Evolutionary conservation across 176 grass and related monocot species (phyloP), one percentile per base, ranked within the genome.

Genomic region (Phoenix roebelenii): DNA sequence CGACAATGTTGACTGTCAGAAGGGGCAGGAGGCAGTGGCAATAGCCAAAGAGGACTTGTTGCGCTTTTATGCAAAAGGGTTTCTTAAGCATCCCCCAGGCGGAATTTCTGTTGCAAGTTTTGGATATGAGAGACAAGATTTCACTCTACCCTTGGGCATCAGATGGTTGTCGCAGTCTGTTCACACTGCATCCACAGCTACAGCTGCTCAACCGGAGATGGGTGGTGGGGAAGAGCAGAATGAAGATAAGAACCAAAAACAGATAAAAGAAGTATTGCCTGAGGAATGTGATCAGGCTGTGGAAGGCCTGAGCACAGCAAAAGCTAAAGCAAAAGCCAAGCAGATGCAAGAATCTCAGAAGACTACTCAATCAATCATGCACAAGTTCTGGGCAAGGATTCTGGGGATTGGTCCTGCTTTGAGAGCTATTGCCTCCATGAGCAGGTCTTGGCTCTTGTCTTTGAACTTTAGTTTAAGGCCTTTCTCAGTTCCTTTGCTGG

Each of bases 221-320:
- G 22, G 22, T 61, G 28, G 61, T 23, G 52, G 26, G 19, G 66
- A 63, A 25, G 79, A 78, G 23, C 64, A 68, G 52, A 72, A 29
- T 75, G 87, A 78, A 69, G 84, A 83, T 60, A 78, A 77, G 66
- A 80, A 75, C 54, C 75, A 59, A 55, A 75, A 73, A 52, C 74
- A 88, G 54, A 49, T 59, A 53, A 85, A 80, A 54, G 87, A 91
- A 58, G 72, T 84, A 30, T 90, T 84, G 16, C 87, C 92, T 3
- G 87, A 97, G 79, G 75, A 96, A 72, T 96, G 86, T 66, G 87
- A 96, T 71, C 87, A 90, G 62, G 87, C 92, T 20, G 83, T 96
- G 17, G 87, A 96, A 89, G 87, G 80, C 23, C 72, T 88, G 51
- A 90, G 83, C 69, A 80, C 78, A 55, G 87, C 86, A 73, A 97